Conservation (phyloP, 495 filamentous ascomycete genomes). For the Aspergillus sclerotiicarbonarius region DNA sequence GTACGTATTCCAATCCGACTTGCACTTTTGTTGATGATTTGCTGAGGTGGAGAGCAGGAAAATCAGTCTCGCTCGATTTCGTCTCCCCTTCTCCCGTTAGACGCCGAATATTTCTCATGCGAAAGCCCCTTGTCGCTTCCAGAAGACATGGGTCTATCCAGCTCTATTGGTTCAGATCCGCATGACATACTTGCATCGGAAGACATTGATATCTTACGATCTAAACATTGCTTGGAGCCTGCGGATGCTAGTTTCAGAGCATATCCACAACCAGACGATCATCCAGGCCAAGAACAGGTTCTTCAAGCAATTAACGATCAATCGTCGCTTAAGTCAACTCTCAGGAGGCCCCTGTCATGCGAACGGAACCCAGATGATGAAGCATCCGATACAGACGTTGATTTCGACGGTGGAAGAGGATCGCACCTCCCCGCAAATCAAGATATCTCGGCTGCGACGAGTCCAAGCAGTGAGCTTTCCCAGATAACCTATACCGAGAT, state of each 20-base stretch:
- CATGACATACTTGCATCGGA: background rate
- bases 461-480: background rate
- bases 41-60: conserved; percentile 3
- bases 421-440: background rate
- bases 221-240: background rate
- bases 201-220: background rate
- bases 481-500: background rate
- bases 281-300: too few relatives aligned
- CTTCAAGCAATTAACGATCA: too few relatives aligned
- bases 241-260: background rate
- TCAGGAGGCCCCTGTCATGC: background rate
- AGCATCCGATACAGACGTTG: background rate
- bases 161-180: background rate
- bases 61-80: background rate
- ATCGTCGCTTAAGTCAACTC: too few relatives aligned
- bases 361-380: background rate
- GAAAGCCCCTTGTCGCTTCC: background rate
- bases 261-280: too few relatives aligned
- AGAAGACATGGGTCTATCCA: background rate
- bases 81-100: background rate
- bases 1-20: background rate
- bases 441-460: background rate
- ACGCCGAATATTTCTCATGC: background rate
- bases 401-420: background rate
- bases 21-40: background rate